Evolutionary conservation across 495 filamentous ascomycete species (phyloP), one percentile per base, ranked within the genome.

Genomic region (Barbatosphaeria neglecta): DNA sequence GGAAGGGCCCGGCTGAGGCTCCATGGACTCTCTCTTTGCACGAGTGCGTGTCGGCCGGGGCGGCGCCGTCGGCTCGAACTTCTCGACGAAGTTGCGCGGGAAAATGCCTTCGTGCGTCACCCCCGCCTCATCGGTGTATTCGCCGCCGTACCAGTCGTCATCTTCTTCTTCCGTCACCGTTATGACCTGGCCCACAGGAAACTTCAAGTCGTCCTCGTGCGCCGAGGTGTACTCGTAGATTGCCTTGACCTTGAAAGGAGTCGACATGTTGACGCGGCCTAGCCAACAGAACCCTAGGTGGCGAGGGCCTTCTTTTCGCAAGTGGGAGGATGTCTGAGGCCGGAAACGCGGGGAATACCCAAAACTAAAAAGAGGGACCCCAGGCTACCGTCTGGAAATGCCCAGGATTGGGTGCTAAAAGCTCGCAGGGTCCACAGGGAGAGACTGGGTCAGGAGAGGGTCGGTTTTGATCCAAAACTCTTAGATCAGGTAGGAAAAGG

Each of bases 41-140:
- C 86, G 81, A 18, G 67, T 68, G 47, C 92, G 78, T 16, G 78
- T 70, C 38, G 92, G 92, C 37, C 92, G 80, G 25, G 90, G 87
- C 46, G 92, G 92, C 48, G 88, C 83, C 49, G 82, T 85, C 20
- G 93, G 92, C 52, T 95, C 88, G 61, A 86, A 94, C 60, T 82
- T 82, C 64, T 98, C 90, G 44, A 98, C 93, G 55, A 98, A 98
- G 67, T 97, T 98, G 58, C 80, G 83, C 13, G 92, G 92, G 67
- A 98, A 98, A 47, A 98, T 84, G 27, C 92, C 92, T 59, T 95
- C 84, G 52, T 80, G 75, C 56, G 83, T 88, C 42, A 55, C 62
- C 7, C 89, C 90, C 28, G 64, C 53, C 40, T 74, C 77, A 61
- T 94, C 86, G 46, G 80, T 71, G 58, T 95, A 97, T 65, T 94